These are phyloP conservation scores for Cutaneotrichosporon sp. DNA, from an alignment of 1,284 basidiomycete species.

Conservation along the genomic window DNA sequence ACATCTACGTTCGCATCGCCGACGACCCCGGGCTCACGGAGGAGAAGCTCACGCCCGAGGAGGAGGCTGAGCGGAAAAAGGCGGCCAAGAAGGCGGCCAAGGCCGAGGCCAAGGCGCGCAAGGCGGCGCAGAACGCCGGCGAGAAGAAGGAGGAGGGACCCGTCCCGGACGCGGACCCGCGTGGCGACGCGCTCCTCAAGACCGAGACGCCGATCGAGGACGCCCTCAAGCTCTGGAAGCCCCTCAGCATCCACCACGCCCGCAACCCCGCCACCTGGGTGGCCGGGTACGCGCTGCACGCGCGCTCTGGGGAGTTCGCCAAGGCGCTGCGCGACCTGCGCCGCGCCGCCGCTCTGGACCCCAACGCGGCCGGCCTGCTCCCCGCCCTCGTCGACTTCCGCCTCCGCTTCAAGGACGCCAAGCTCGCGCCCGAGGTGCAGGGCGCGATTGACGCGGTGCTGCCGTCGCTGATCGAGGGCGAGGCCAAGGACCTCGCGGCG, in stretches of 20 bases:
- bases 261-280: constrained; percentile 71
- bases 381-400: constrained; percentile 69
- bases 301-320: constrained; percentile 75
- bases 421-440: constrained; percentile 49
- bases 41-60: constrained; percentile 46
- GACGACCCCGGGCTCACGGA: constrained; percentile 69
- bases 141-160: constrained; percentile 69
- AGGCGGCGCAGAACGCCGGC: constrained; percentile 59
- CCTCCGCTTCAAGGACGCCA: constrained; percentile 51
- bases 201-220: constrained; percentile 71
- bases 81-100: constrained; percentile 85
- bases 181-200: constrained; percentile 70
- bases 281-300: constrained; percentile 75
- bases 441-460: constrained; percentile 53
- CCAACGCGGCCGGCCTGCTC: constrained; percentile 69
- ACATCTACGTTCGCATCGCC: constrained; percentile 74
- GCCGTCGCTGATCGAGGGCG: constrained; percentile 59
- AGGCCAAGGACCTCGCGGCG: constrained; percentile 62
- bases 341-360: constrained; percentile 62
- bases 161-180: constrained; percentile 74
- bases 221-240: constrained; percentile 72
- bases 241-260: constrained; percentile 62
- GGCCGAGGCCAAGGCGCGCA: constrained; percentile 83
- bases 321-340: constrained; percentile 74
- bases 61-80: constrained; percentile 59